Base-by-base conservation (phyloP, 2,329 filamentous ascomycete species). In the Colletotrichum filicis region DNA sequence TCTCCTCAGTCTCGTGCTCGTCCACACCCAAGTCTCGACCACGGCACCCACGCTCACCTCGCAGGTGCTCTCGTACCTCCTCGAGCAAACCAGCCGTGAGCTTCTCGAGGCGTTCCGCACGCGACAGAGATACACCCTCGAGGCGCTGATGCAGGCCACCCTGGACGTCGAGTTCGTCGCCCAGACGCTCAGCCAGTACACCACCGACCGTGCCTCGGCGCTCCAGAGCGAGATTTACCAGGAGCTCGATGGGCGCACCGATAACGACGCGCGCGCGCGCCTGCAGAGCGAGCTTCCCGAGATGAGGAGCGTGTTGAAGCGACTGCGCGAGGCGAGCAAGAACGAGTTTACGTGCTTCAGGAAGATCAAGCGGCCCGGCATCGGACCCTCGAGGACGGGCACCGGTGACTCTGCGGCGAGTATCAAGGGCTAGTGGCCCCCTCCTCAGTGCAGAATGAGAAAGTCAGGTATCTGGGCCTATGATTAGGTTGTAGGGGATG, bases 151-250 rank as follows among this genome's bases (percentile, higher is more conserved):
- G 92, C 97, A 99, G 83, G 97, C 97, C 1, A 99, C 97, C 0
- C 90, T 99, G 1, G 97, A 99, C 79, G 95, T 98, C 1, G 97
- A 99, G 83, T 98, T 99, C 80, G 92, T 98, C 70, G 94, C 95
- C 1, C 97, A 99, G 85, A 98, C 96, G 5, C 88, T 99, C 42
- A 94, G 91, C 74, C 92, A 95, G 77, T 99, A 97, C 82, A 97
- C 94, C 0, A 97, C 94, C 0, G 93, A 97, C 70, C 89, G 91
- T 63, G 94, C 95, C 3, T 92, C 91, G 8, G 91, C 95, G 80
- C 88, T 94, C 16, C 97, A 98, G 84, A 93, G 93, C 77, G 91
- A 95, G 81, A 96, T 99, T 60, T 99, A 98, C 82, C 91, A 97
- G 76, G 95, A 97, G 80, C 86, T 99, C 19, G 97, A 99, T 81